Evolutionary conservation across 768 basidiomycete genomes (phyloP), one percentile per base, ranked within the genome.

Genomic region (Lentinus tigrinus): DNA sequence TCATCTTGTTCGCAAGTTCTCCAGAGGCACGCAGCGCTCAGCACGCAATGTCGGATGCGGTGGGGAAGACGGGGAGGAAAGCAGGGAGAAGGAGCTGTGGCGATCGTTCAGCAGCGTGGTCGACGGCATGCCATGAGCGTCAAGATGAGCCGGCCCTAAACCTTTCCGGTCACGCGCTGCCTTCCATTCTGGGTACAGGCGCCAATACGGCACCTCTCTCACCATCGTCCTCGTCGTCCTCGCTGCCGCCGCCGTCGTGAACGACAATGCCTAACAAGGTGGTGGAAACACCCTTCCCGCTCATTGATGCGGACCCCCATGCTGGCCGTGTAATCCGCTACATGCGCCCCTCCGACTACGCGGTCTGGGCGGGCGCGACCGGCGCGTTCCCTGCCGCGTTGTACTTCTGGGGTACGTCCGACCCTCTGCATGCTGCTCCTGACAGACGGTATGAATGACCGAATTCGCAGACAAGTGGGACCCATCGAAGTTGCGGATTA

Each of bases 231-330:
- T 59, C 65, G 58, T 51, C 55, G 64, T 61, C 54, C 49, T 59
- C 65, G 58, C 48, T 53, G 64, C 57, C 52, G 59, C 62, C 57
- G 52, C 31, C 56, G 56, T 56, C 44, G 46, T 42, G 47, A 52
- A 61, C 65, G 39, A 75, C 72, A 60, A 82, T 83, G 81, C 81
- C 83, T 50, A 70, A 79, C 73, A 81, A 81, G 70, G 74, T 78
- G 65, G 75, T 80, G 57, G 73, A 75, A 67, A 85, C 89, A 39
- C 85, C 87, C 24, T 96, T 85, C 76, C 95, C 95, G 47, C 87
- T 96, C 74, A 91, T 98, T 75, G 96, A 98, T 74, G 79, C 85
- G 0, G 96, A 98, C 78, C 96, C 96, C 10, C 91, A 97, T 78
- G 86, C 87, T 14, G 77, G 77, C 31, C 85, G 96, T 31, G 96